Evolutionary conservation across 176 grass and related monocot genomes (phyloP).

Genomic region (Carex cristatella): DNA sequence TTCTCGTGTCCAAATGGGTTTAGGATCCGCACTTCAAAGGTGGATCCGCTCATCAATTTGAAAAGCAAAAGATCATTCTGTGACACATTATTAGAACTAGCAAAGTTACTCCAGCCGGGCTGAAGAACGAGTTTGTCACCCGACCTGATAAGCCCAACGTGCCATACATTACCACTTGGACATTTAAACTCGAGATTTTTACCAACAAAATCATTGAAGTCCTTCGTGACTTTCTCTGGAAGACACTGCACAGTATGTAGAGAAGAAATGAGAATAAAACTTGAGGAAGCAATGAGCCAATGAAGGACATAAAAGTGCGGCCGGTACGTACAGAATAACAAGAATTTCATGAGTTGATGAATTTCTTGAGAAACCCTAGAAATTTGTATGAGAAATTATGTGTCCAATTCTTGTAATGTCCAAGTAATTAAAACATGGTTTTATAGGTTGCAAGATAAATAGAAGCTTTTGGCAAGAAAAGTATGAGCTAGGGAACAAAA

Average conservation of each 20-base stretch:
- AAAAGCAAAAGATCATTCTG: neutral
- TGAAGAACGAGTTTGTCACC: constrained; percentile 21
- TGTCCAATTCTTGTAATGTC: neutral
- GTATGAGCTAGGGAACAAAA: neutral
- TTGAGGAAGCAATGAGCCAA: neutral
- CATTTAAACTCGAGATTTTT: constrained; percentile 28
- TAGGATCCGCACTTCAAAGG: neutral
- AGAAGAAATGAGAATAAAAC: neutral
- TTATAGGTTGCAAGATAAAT: neutral
- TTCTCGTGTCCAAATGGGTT: neutral
- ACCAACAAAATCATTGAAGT: neutral
- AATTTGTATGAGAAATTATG: neutral
- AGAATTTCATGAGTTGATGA: too few species aligned
- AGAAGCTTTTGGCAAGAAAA: neutral
- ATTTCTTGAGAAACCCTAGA: too few species aligned
- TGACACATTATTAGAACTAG: neutral
- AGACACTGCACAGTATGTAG: constrained; percentile 14
- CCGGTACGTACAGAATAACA: neutral
- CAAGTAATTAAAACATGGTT: neutral
- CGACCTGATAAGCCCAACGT: constrained; percentile 10
- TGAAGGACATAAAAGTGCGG: neutral
- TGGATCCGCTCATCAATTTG: neutral
- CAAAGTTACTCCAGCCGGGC: constrained; percentile 37
- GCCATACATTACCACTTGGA: constrained; percentile 23
- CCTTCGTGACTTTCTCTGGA: constrained; percentile 4